Percentiles rank a stretch among this genome's conserved stretches.
Evolutionary conservation across 202 grass and related monocot species (phyloP).

Genomic region (Hordeum pubiflorum): DNA sequence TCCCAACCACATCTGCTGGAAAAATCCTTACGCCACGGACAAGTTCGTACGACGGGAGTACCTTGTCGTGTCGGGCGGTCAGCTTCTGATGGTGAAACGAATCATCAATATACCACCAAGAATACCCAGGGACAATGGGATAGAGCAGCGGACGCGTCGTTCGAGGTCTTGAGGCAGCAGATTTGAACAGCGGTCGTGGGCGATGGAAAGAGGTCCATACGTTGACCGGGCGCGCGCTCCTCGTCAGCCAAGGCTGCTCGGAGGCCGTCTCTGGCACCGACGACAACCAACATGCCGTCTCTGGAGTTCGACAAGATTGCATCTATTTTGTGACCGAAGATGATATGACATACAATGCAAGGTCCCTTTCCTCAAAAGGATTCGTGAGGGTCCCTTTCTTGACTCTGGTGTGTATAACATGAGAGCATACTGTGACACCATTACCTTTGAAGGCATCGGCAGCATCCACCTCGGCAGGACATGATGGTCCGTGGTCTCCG

Average conservation of each 20-base stretch:
- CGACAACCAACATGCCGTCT: too few species aligned
- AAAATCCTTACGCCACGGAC: too few species aligned
- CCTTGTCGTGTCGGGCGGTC: neutral
- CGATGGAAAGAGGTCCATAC: neutral
- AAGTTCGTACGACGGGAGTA: neutral
- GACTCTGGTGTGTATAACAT: neutral
- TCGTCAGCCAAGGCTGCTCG: neutral
- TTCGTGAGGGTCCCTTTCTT: neutral
- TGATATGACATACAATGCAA: too few species aligned
- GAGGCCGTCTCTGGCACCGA: neutral
- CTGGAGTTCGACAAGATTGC: neutral
- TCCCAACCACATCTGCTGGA: too few species aligned
- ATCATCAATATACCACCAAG: neutral
- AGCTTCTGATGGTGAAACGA: neutral
- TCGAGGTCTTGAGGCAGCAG: neutral
- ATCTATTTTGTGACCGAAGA: neutral
- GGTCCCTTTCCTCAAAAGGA: too few species aligned
- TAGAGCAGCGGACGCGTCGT: neutral
- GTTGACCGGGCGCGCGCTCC: neutral
- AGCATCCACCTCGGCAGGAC: neutral
- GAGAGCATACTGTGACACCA: neutral
- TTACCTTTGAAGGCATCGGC: neutral
- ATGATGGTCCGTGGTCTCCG: neutral
- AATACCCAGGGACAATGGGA: neutral
- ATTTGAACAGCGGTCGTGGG: neutral